A percentile compares a stretch with the other conserved stretches of the same genome.
Evolutionary conservation across 306 rosid genomes (phyloP).

Genomic region (Dalbergia oliveri): DNA sequence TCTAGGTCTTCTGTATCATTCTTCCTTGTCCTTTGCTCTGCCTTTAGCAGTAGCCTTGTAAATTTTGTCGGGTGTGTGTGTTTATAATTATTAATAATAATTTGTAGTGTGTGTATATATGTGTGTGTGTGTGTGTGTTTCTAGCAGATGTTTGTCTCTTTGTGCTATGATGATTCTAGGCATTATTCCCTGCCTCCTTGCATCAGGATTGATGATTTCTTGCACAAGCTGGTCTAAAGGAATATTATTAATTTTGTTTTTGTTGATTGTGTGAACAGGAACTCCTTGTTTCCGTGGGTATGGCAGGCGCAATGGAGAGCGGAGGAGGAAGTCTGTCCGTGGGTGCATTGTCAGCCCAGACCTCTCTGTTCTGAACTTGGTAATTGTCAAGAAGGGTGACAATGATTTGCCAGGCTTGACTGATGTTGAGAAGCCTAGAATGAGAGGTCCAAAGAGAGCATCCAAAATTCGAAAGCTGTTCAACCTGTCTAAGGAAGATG

Average conservation of each 20-base stretch:
- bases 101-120: too few species aligned
- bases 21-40: neutral
- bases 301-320: constrained; percentile 54
- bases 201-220: neutral
- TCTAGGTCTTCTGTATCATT: neutral
- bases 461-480: constrained; percentile 52
- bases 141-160: neutral
- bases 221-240: neutral
- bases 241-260: neutral
- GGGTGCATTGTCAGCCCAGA: constrained; percentile 57
- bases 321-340: constrained; percentile 54
- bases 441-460: constrained; percentile 56
- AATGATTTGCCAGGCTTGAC: constrained; percentile 50
- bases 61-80: constrained; percentile 13
- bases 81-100: too few species aligned
- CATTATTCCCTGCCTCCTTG: too few species aligned
- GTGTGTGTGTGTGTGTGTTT: neutral
- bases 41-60: neutral
- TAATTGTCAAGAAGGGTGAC: constrained; percentile 52
- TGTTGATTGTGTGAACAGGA: constrained; percentile 31
- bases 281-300: constrained; percentile 57
- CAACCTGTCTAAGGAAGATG: constrained; percentile 52
- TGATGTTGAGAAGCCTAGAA: constrained; percentile 49
- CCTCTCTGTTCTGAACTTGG: constrained; percentile 53
- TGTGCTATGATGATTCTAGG: neutral